These are phyloP conservation scores for Mycena haematopus DNA, from an alignment of 768 basidiomycete genomes.

Conservation along the genomic window DNA sequence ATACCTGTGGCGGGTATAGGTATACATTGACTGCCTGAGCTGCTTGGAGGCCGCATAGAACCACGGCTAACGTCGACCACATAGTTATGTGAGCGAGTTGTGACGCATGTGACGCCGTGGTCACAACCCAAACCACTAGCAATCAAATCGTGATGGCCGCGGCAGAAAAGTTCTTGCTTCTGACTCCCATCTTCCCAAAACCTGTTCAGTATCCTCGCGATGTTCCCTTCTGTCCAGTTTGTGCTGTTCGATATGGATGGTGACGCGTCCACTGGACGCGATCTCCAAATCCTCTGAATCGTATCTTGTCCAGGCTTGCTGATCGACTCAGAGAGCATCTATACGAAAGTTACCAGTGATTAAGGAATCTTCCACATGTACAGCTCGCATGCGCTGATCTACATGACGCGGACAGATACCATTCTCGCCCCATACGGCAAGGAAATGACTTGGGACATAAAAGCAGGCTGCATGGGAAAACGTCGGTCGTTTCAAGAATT, in stretches of 20 bases:
- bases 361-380: conserved; percentile 12
- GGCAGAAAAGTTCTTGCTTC: background rate
- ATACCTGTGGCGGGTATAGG: conserved; percentile 53
- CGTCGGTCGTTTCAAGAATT: conserved; percentile 47
- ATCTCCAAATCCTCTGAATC: background rate
- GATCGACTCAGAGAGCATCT: conserved; percentile 80
- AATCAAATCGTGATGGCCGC: background rate
- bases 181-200: background rate
- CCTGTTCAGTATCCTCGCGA: background rate
- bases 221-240: conserved; percentile 47
- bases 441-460: conserved; percentile 88
- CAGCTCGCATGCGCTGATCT: background rate
- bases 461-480: conserved; percentile 89
- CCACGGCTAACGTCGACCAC: conserved; percentile 25
- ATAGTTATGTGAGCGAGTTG: conserved; percentile 5
- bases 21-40: conserved; percentile 65
- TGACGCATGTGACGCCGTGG: background rate
- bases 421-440: conserved; percentile 76
- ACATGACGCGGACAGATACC: conserved; percentile 53
- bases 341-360: conserved; percentile 81
- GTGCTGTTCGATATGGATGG: conserved; percentile 82
- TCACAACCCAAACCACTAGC: background rate
- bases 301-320: conserved; percentile 58
- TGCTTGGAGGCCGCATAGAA: conserved; percentile 44
- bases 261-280: conserved; percentile 31